Percentiles rank a stretch among this genome's conserved stretches.
These are phyloP conservation scores for Annulohypoxylon nitens DNA, from an alignment of 495 filamentous ascomycete species.

Conservation along the genomic window DNA sequence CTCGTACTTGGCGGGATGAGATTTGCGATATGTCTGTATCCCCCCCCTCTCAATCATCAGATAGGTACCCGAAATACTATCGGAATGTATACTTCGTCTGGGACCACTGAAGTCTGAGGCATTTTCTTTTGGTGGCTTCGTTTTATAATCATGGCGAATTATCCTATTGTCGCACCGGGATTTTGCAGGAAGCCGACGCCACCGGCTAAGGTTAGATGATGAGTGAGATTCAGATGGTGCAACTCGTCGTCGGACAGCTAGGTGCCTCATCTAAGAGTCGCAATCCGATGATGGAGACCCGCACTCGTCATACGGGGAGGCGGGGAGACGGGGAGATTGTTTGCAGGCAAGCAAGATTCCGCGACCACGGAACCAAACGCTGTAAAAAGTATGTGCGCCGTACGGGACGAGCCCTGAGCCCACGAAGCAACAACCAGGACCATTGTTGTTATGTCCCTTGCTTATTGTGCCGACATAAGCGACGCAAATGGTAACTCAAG, in stretches of 20 bases:
- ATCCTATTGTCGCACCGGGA: conserved; percentile 26
- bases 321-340: conserved; percentile 1
- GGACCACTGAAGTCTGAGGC: not conserved
- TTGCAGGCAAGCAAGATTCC: conserved; percentile 24
- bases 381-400: not conserved
- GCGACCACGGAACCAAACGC: conserved; percentile 7
- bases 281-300: conserved; percentile 22
- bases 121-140: conserved; percentile 2
- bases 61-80: not conserved
- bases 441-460: conserved; percentile 6
- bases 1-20: conserved; percentile 21
- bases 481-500: not conserved
- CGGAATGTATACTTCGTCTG: conserved; percentile 21
- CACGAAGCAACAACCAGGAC: not conserved
- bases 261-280: conserved; percentile 31
- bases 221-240: conserved; percentile 19
- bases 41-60: conserved; percentile 14
- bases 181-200: conserved; percentile 19
- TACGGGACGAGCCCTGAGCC: not conserved
- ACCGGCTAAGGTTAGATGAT: conserved; percentile 23
- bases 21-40: conserved; percentile 24
- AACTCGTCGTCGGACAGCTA: conserved; percentile 12
- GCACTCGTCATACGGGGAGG: conserved; percentile 4
- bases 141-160: conserved; percentile 7
- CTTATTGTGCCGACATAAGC: conserved; percentile 4